Percentiles rank a stretch among this genome's conserved stretches.
Conservation (phyloP, 495 filamentous ascomycete genomes). For the Cairneyella variabilis region DNA sequence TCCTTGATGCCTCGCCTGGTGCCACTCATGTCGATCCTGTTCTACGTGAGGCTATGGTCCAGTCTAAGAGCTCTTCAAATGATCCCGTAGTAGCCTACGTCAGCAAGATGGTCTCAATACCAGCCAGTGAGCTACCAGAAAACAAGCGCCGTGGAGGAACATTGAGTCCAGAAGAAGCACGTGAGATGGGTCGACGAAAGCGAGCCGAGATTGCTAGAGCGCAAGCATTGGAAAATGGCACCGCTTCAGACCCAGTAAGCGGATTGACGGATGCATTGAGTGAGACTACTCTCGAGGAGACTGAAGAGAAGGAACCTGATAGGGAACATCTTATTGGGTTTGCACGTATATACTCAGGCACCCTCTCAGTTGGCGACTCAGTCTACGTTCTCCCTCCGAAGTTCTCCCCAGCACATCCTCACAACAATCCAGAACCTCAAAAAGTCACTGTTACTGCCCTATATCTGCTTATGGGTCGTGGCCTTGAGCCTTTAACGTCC, state of each 20-base stretch:
- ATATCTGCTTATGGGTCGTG: slow-evolving; percentile 94
- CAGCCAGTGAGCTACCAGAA: slow-evolving; percentile 80
- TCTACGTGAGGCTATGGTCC: slow-evolving; percentile 73
- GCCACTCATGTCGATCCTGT: slow-evolving; percentile 59
- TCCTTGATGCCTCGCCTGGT: slow-evolving; percentile 81
- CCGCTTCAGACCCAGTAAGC: slow-evolving; percentile 32
- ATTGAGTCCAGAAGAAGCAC: slow-evolving; percentile 83
- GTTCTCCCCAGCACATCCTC: slow-evolving; percentile 77
- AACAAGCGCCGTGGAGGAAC: slow-evolving; percentile 65
- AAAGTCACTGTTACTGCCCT: slow-evolving; percentile 83
- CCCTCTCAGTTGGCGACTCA: slow-evolving; percentile 80
- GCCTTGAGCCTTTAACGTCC: slow-evolving; percentile 74
- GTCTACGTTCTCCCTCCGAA: slow-evolving; percentile 91
- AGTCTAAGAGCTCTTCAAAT: slow-evolving; percentile 62
- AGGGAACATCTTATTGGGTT: slow-evolving; percentile 92
- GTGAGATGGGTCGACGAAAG: slow-evolving; percentile 83
- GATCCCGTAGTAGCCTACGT: slow-evolving; percentile 92
- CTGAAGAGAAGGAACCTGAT: slow-evolving; percentile 53
- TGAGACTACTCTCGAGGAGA: slow-evolving; percentile 43
- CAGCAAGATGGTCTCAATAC: slow-evolving; percentile 96
- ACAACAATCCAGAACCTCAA: slow-evolving; percentile 69
- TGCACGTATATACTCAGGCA: slow-evolving; percentile 88
- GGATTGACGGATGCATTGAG: slow-evolving; percentile 53
- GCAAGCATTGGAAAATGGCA: slow-evolving; percentile 44
- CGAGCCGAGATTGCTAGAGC: slow-evolving; percentile 78